A percentile compares a stretch with the other conserved stretches of the same genome.
These are phyloP conservation scores for Calvatia gigantea DNA, from an alignment of 768 basidiomycete genomes.

Conservation along the genomic window DNA sequence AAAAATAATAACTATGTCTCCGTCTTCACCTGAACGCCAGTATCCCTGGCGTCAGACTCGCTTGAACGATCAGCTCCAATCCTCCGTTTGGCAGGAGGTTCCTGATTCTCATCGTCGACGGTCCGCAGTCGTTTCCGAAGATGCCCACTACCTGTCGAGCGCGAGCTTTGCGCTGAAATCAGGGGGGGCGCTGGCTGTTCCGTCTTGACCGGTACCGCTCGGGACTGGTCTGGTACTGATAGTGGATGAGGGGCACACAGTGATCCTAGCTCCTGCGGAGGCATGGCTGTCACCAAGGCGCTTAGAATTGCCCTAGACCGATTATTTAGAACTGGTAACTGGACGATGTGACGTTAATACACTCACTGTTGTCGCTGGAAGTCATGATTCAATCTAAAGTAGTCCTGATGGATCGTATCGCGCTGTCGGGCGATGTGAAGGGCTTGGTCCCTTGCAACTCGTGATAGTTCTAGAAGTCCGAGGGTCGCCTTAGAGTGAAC, in stretches of 20 bases:
- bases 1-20: neutral
- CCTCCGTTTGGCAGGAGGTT: neutral
- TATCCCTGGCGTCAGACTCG: neutral
- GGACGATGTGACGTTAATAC: no score
- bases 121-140: conserved; percentile 5
- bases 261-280: neutral
- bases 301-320: neutral
- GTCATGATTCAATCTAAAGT: conserved; percentile 20
- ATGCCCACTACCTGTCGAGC: neutral
- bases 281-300: neutral
- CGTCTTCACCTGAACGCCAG: neutral
- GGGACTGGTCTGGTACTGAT: neutral
- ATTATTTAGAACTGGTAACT: neutral
- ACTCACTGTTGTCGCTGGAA: conserved; percentile 20
- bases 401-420: conserved; percentile 25
- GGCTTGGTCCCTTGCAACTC: conserved; percentile 38
- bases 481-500: conserved; percentile 45
- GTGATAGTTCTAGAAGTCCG: conserved; percentile 40
- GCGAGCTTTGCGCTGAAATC: neutral
- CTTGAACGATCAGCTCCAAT: neutral
- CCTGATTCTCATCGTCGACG: neutral
- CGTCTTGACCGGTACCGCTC: neutral
- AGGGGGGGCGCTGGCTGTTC: neutral
- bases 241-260: neutral
- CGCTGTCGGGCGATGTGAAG: conserved; percentile 34